phyloP scores from a whole-genome alignment of 2,329 filamentous ascomycete genomes.

The Lachnellula occidentalis region DNA sequence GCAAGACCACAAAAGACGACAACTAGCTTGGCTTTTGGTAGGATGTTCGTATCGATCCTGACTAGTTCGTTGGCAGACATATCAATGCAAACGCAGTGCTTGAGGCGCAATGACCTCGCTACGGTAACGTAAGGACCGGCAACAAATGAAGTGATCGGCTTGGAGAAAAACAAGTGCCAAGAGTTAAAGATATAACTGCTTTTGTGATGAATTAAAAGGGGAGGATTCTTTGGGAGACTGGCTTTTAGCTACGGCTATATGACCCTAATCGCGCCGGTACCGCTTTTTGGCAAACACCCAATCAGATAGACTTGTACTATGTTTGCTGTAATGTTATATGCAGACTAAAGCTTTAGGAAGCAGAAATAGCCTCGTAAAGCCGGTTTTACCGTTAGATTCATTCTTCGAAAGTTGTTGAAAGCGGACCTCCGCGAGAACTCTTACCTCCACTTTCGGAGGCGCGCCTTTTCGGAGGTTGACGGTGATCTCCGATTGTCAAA shows the following conservation, averaged over 20 bases:
- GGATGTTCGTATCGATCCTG: constrained; percentile 49
- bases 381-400: background rate
- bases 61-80: background rate
- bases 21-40: constrained; percentile 45
- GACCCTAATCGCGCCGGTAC: no score
- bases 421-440: background rate
- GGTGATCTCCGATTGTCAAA: background rate
- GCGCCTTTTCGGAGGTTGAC: background rate
- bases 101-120: background rate
- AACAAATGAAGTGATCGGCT: background rate
- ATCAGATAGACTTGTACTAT: no score
- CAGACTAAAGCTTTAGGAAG: no score
- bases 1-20: constrained; percentile 48
- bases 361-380: background rate
- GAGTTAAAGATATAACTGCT: no score
- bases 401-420: background rate
- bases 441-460: background rate
- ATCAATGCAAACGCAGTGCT: background rate
- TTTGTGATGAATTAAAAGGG: background rate
- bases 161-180: background rate
- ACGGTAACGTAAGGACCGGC: no score
- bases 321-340: no score
- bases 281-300: no score
- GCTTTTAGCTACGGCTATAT: no score
- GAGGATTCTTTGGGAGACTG: background rate